phyloP scores from a whole-genome alignment of 331 rosid species.

The Pyrus hybrid region DNA sequence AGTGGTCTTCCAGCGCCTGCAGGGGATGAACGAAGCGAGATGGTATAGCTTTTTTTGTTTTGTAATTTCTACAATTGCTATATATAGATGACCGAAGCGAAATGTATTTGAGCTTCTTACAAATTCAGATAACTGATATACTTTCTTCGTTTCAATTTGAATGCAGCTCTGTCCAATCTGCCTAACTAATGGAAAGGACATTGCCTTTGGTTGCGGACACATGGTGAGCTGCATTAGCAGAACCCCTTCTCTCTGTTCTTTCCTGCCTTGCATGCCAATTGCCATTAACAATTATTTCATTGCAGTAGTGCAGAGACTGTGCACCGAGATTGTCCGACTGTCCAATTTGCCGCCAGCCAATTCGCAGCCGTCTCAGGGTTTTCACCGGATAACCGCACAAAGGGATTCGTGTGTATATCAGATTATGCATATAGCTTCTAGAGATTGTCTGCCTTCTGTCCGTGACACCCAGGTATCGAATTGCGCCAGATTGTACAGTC shows the following conservation, averaged over 20 bases:
- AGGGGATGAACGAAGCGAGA: slow-evolving; percentile 41
- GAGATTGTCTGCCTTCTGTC: background rate
- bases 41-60: slow-evolving; percentile 15
- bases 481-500: background rate
- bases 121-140: background rate
- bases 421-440: background rate
- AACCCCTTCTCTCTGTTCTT: background rate
- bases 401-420: background rate
- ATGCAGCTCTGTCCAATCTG: slow-evolving; percentile 75
- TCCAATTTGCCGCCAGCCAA: slow-evolving; percentile 71
- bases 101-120: background rate
- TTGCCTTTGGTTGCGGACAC: slow-evolving; percentile 86
- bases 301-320: slow-evolving; percentile 82
- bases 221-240: slow-evolving; percentile 40
- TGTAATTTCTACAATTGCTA: background rate
- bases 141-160: slow-evolving; percentile 5
- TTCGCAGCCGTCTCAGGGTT: slow-evolving; percentile 65
- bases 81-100: background rate
- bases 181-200: slow-evolving; percentile 56
- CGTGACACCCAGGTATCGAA: background rate
- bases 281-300: background rate
- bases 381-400: slow-evolving; percentile 38
- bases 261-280: background rate
- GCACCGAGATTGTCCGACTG: slow-evolving; percentile 51
- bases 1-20: slow-evolving; percentile 22